A percentile compares a stretch with the other conserved stretches of the same genome.
phyloP scores from a whole-genome alignment of 2,329 filamentous ascomycete genomes.

The Aspergillus ruber region DNA sequence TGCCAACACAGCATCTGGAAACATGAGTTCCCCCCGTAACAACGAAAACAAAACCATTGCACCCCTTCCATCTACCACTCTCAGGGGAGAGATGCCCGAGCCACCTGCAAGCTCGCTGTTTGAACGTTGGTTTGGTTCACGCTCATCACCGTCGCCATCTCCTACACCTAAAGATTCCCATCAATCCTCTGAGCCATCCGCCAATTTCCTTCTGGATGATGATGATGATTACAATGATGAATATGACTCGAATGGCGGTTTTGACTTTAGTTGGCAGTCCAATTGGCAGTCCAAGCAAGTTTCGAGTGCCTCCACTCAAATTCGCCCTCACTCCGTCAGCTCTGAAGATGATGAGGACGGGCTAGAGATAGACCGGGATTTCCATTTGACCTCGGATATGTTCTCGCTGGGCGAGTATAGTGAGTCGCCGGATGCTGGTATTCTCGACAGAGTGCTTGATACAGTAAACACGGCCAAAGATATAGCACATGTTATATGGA shows the following conservation, averaged over 20 bases:
- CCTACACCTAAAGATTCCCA: slow-evolving; percentile 80
- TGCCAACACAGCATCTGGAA: slow-evolving; percentile 45
- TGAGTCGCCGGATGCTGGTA: slow-evolving; percentile 55
- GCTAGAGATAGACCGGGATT: slow-evolving; percentile 48
- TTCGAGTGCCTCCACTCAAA: slow-evolving; percentile 6
- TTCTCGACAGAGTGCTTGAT: slow-evolving; percentile 75
- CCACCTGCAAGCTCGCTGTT: slow-evolving; percentile 29
- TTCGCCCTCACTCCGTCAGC: slow-evolving; percentile 28
- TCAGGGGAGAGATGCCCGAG: slow-evolving; percentile 76
- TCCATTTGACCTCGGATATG: slow-evolving; percentile 83
- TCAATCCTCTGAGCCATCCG: slow-evolving; percentile 61
- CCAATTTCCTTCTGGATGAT: slow-evolving; percentile 58
- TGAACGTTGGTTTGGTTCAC: slow-evolving; percentile 35
- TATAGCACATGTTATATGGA: slow-evolving; percentile 62
- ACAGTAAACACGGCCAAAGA: slow-evolving; percentile 62
- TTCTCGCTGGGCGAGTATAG: slow-evolving; percentile 81
- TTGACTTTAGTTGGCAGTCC: slow-evolving; percentile 42
- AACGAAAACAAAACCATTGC: slow-evolving; percentile 79
- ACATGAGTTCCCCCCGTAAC: slow-evolving; percentile 49
- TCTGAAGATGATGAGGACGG: slow-evolving; percentile 50
- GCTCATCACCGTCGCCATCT: slow-evolving; percentile 45
- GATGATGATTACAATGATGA: slow-evolving; percentile 58
- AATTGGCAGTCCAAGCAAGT: slow-evolving; percentile 34
- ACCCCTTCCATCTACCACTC: slow-evolving; percentile 76
- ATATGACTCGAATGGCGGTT: slow-evolving; percentile 37